A percentile compares a stretch with the other conserved stretches of the same genome.
phyloP scores from a whole-genome alignment of 805 yeast species.

The Hanseniaspora meyeri region DNA sequence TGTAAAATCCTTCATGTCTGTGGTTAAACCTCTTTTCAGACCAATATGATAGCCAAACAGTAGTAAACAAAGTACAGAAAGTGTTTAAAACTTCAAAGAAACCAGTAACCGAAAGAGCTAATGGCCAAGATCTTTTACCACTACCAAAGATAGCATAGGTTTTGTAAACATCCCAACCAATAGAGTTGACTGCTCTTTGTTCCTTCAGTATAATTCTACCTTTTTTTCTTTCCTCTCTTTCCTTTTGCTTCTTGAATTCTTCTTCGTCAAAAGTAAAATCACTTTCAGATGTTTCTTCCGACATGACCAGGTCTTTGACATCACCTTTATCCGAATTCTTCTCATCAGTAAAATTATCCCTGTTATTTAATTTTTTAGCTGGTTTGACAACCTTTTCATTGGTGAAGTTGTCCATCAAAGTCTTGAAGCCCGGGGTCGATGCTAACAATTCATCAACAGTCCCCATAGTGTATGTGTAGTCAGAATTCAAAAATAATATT shows the following conservation, averaged over 20 bases:
- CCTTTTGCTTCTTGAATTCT: conserved; percentile 1
- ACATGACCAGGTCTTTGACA: not conserved
- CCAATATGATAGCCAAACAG: conserved; percentile 83
- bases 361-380: too few species aligned
- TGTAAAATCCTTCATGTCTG: conserved; percentile 45
- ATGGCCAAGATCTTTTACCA: conserved; percentile 31
- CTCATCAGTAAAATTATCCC: too few species aligned
- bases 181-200: conserved; percentile 30
- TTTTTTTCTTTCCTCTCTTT: conserved; percentile 7
- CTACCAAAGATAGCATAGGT: conserved; percentile 28
- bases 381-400: conserved; percentile 18
- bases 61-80: conserved; percentile 46
- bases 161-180: conserved; percentile 27
- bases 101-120: conserved; percentile 24
- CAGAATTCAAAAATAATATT: conserved; percentile 41
- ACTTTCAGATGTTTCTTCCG: not conserved
- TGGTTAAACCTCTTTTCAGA: conserved; percentile 39
- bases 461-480: conserved; percentile 50
- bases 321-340: not conserved
- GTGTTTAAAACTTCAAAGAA: conserved; percentile 28
- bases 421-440: conserved; percentile 33
- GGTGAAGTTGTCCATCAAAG: conserved; percentile 32
- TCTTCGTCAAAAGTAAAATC: conserved; percentile 1
- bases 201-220: conserved; percentile 22
- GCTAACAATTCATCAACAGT: conserved; percentile 37